A percentile compares a stretch with the other conserved stretches of the same genome.
phyloP scores from a whole-genome alignment of 2,329 filamentous ascomycete species.

The Fusarium mangiferae region DNA sequence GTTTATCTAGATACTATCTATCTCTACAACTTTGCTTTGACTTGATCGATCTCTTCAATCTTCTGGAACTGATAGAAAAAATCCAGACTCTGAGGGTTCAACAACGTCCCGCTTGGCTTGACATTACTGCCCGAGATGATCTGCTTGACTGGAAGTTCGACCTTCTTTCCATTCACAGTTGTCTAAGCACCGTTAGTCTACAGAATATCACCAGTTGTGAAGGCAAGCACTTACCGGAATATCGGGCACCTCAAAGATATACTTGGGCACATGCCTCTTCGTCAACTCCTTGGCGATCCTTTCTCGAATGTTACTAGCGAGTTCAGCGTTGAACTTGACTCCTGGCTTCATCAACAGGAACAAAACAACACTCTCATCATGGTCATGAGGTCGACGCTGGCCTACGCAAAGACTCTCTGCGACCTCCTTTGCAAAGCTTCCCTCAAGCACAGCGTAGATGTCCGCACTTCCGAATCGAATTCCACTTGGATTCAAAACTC shows the following conservation, averaged over 20 bases:
- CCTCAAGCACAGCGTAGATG: slow-evolving; percentile 79
- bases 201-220: not conserved
- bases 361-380: slow-evolving; percentile 65
- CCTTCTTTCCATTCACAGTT: slow-evolving; percentile 87
- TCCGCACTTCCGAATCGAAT: slow-evolving; percentile 84
- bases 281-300: slow-evolving; percentile 74
- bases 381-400: slow-evolving; percentile 70
- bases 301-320: slow-evolving; percentile 70
- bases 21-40: slow-evolving; percentile 48
- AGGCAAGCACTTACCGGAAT: slow-evolving; percentile 72
- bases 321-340: slow-evolving; percentile 59
- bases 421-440: slow-evolving; percentile 69
- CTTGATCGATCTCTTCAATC: slow-evolving; percentile 46
- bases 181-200: slow-evolving; percentile 59
- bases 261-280: slow-evolving; percentile 80
- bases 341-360: slow-evolving; percentile 69
- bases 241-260: slow-evolving; percentile 81
- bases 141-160: slow-evolving; percentile 85
- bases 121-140: slow-evolving; percentile 81
- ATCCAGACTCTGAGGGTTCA: slow-evolving; percentile 79
- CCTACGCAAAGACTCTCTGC: slow-evolving; percentile 83
- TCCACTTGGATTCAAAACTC: slow-evolving; percentile 82
- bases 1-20: not conserved
- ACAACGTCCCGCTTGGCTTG: slow-evolving; percentile 78
- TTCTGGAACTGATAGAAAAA: slow-evolving; percentile 79